Conservation (phyloP, 2,329 filamentous ascomycete species). For the Pseudogymnoascus sp. region DNA sequence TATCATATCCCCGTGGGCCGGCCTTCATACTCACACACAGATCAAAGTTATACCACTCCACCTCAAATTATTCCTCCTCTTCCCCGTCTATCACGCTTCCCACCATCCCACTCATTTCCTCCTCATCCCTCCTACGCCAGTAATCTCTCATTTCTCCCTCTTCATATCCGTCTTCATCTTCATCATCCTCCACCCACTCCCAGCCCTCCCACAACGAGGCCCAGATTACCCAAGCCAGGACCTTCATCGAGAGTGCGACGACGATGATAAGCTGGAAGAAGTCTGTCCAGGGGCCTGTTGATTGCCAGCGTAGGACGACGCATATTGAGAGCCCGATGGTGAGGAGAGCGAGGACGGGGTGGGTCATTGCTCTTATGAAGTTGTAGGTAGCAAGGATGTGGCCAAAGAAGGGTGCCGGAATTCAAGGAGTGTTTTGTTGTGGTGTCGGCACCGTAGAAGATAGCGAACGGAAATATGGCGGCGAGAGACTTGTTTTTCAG, state of each 20-base stretch:
- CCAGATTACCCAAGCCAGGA: background rate
- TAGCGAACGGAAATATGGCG: background rate
- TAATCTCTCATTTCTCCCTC: background rate
- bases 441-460: background rate
- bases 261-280: conserved; percentile 1
- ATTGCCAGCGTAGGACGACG: background rate
- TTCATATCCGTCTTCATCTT: background rate
- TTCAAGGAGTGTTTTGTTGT: background rate
- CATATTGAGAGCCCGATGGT: background rate
- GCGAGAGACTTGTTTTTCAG: background rate
- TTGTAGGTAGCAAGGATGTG: background rate
- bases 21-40: background rate
- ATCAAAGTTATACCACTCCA: background rate
- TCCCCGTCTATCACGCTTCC: background rate
- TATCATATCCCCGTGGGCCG: too few species aligned
- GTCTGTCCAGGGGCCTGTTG: background rate
- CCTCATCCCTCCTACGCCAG: background rate
- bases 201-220: background rate
- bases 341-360: background rate
- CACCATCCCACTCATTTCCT: background rate
- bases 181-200: background rate
- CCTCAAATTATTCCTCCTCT: background rate
- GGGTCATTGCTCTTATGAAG: background rate
- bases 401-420: background rate
- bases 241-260: background rate